Percentiles rank a stretch among this genome's conserved stretches.
These are phyloP conservation scores for Gelatoporia subvermispora DNA, from an alignment of 768 basidiomycete species.

Conservation along the genomic window DNA sequence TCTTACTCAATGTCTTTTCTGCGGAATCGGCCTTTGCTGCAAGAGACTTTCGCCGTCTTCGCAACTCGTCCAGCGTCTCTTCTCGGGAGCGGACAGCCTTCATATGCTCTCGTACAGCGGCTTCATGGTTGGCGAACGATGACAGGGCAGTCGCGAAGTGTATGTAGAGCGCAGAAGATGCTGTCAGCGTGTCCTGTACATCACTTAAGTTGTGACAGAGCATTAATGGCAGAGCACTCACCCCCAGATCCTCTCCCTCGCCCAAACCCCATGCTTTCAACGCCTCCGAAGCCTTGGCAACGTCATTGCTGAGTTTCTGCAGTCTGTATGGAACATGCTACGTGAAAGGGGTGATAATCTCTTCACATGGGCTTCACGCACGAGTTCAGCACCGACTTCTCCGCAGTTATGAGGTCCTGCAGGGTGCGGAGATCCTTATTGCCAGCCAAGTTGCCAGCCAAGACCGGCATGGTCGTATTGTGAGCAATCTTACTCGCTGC, in stretches of 20 bases:
- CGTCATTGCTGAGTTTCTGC: slow-evolving; percentile 62
- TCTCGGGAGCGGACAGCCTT: slow-evolving; percentile 83
- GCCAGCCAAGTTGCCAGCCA: slow-evolving; percentile 58
- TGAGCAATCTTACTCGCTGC: slow-evolving; percentile 85
- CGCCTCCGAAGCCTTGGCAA: slow-evolving; percentile 67
- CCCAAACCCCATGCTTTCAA: slow-evolving; percentile 68
- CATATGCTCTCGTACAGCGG: slow-evolving; percentile 63
- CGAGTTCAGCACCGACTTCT: slow-evolving; percentile 78
- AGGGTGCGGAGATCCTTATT: slow-evolving; percentile 78
- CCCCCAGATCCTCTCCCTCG: slow-evolving; percentile 80
- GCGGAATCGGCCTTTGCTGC: slow-evolving; percentile 72
- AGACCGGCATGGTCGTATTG: slow-evolving; percentile 73
- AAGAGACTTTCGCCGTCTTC: slow-evolving; percentile 62
- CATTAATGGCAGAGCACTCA: slow-evolving; percentile 30
- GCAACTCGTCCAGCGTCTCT: slow-evolving; percentile 75
- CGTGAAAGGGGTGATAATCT: not conserved
- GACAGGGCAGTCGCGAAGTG: slow-evolving; percentile 65
- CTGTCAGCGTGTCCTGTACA: slow-evolving; percentile 65
- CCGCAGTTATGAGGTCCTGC: slow-evolving; percentile 85
- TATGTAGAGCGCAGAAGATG: slow-evolving; percentile 60
- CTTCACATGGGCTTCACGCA: slow-evolving; percentile 31
- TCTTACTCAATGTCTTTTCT: slow-evolving; percentile 85
- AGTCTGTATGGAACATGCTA: slow-evolving; percentile 22
- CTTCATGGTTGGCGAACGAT: slow-evolving; percentile 67
- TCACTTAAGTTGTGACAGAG: not conserved